Percentiles rank a stretch among this genome's conserved stretches.
These are phyloP conservation scores for Heracleum sosnowskyi DNA, from an alignment of 129 eudicot species.

Conservation along the genomic window DNA sequence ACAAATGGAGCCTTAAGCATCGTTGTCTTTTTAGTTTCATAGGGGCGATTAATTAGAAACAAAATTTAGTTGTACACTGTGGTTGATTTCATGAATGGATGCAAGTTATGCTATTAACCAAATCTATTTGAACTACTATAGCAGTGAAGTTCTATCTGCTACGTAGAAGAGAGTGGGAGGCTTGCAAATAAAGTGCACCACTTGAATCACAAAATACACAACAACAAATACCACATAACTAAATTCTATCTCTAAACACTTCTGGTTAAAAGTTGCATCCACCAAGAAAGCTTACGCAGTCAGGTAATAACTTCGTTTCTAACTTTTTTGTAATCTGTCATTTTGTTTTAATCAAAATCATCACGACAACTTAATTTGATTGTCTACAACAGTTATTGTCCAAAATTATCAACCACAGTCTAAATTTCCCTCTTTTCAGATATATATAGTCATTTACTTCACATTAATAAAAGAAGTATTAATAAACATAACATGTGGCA, in stretches of 20 bases:
- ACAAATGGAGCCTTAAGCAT: too few species aligned
- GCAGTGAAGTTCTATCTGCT: too few species aligned
- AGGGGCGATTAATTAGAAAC: too few species aligned
- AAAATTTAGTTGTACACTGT: too few species aligned
- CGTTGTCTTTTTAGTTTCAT: too few species aligned
- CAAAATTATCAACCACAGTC: too few species aligned
- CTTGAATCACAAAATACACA: background rate
- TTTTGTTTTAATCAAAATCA: too few species aligned
- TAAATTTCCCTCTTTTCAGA: too few species aligned
- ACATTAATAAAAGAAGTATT: too few species aligned
- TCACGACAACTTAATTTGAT: background rate
- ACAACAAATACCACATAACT: background rate
- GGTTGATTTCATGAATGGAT: background rate
- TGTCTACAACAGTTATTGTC: background rate
- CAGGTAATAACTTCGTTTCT: background rate
- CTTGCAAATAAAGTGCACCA: too few species aligned
- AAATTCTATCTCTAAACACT: too few species aligned
- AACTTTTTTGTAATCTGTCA: background rate
- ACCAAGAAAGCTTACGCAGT: background rate
- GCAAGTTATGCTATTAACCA: background rate
- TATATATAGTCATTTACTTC: background rate
- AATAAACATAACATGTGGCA: background rate
- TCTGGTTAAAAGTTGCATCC: background rate
- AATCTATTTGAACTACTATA: background rate
- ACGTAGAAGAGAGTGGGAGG: too few species aligned